Evolutionary conservation across 2,329 filamentous ascomycete genomes (phyloP).

Genomic region (Leptodontidium sp.): DNA sequence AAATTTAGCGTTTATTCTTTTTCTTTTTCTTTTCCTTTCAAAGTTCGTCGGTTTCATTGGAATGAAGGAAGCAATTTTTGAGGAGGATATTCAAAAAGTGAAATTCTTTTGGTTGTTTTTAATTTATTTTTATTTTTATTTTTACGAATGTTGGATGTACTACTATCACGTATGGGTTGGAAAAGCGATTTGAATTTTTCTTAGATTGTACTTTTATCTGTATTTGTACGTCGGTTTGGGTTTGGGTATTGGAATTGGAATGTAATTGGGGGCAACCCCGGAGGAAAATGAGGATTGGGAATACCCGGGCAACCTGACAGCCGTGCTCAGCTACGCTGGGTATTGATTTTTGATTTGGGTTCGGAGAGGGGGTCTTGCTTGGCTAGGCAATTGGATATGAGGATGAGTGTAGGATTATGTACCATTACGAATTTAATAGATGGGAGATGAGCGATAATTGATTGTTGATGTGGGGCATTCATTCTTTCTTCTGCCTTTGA

Average conservation of each 20-base stretch:
- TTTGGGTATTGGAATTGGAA: background rate
- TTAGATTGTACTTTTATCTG: constrained; percentile 14
- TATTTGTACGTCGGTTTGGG: background rate
- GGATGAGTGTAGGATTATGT: background rate
- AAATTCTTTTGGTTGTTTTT: background rate
- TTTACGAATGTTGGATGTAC: constrained; percentile 11
- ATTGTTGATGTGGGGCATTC: background rate
- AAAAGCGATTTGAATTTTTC: constrained; percentile 4
- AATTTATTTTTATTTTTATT: no score
- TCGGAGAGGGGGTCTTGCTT: background rate
- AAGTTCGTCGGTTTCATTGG: no score
- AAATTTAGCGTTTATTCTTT: background rate
- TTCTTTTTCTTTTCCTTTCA: no score
- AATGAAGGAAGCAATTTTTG: background rate
- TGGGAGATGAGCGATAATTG: background rate
- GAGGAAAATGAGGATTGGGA: background rate
- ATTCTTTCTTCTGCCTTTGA: background rate
- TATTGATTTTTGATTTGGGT: background rate
- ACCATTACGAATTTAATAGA: background rate
- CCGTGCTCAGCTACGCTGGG: background rate
- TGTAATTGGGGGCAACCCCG: no score
- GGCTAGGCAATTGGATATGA: background rate
- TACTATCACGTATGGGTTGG: constrained; percentile 3
- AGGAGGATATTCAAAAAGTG: background rate
- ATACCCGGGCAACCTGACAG: background rate